Conservation (phyloP, 257 asterid genomes). For the Nicotiana tabacum region DNA sequence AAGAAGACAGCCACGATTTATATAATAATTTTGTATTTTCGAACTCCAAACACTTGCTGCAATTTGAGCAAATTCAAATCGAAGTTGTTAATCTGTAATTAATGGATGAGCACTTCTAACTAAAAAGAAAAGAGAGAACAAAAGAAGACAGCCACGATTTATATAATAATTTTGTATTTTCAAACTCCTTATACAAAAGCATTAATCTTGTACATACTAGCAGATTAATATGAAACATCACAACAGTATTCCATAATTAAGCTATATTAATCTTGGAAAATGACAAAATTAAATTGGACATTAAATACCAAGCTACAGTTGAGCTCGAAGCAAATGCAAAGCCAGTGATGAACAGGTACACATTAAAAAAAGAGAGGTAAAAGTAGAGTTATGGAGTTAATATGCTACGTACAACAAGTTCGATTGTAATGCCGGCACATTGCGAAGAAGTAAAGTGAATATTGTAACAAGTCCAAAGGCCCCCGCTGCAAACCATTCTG, state of each 20-base stretch:
- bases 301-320: not conserved
- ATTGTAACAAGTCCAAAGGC: slow-evolving; percentile 87
- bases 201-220: not conserved
- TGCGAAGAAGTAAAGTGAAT: slow-evolving; percentile 85
- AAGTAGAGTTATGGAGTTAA: not conserved
- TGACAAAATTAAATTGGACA: not conserved
- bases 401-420: slow-evolving; percentile 59
- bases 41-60: not conserved
- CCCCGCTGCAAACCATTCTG: slow-evolving; percentile 98
- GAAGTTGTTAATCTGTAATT: not conserved
- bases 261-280: not conserved
- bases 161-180: not conserved
- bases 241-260: not conserved
- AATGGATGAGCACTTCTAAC: not conserved
- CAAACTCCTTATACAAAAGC: not conserved
- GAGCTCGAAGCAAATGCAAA: not conserved
- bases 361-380: not conserved
- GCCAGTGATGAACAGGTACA: not conserved
- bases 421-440: slow-evolving; percentile 79
- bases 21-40: not conserved
- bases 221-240: not conserved
- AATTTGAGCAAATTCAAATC: not conserved
- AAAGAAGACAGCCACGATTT: not conserved
- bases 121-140: not conserved
- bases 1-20: not conserved